Percentiles rank a stretch among this genome's conserved stretches.
phyloP scores from a whole-genome alignment of 176 grass and related monocot species.

The Rhynchospora pubera region DNA sequence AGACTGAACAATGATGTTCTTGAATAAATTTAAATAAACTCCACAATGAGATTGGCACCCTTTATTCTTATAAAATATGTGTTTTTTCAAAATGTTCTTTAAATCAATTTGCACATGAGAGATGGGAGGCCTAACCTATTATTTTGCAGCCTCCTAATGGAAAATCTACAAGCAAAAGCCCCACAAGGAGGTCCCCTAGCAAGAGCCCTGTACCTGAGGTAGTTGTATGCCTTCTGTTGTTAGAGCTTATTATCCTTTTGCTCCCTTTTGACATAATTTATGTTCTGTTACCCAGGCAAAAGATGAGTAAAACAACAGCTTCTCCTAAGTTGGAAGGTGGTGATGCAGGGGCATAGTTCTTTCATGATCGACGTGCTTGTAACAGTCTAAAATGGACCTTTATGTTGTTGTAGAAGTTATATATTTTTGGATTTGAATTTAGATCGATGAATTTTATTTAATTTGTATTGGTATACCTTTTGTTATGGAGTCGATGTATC shows the following conservation, averaged over 20 bases:
- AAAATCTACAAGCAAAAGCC: constrained; percentile 3
- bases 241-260: background rate
- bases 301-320: background rate
- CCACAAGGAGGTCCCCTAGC: background rate
- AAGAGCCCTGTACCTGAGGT: constrained; percentile 16
- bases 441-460: constrained; percentile 1
- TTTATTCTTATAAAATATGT: background rate
- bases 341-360: background rate
- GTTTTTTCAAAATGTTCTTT: background rate
- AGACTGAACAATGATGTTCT: too few species aligned
- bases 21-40: background rate
- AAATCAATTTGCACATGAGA: background rate
- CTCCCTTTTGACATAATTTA: background rate
- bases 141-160: constrained; percentile 21
- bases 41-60: background rate
- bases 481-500: background rate
- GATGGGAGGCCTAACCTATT: background rate
- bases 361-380: background rate
- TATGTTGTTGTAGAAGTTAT: constrained; percentile 5
- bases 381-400: background rate
- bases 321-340: background rate
- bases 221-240: background rate
- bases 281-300: constrained; percentile 4
- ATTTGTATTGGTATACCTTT: background rate
- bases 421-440: constrained; percentile 4